Conservation (phyloP, 768 basidiomycete species). For the Porphyrellus cyaneotinctus region DNA sequence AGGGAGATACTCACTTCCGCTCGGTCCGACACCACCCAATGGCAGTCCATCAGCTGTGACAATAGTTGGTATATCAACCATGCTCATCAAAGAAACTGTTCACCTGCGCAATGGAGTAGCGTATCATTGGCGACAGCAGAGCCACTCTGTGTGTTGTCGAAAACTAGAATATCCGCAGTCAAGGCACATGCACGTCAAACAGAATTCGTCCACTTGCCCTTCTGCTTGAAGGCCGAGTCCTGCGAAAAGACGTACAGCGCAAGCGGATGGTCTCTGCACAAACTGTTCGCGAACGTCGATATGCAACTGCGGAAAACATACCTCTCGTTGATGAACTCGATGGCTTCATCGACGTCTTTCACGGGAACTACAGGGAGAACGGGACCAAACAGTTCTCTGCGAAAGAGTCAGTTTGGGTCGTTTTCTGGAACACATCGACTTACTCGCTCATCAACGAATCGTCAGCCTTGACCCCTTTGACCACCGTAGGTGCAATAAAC, state of each 20-base stretch:
- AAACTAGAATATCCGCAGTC: conserved; percentile 40
- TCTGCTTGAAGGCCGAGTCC: conserved; percentile 53
- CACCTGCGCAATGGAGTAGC: conserved; percentile 56
- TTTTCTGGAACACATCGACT: conserved; percentile 22
- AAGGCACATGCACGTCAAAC: not conserved
- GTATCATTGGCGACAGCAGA: conserved; percentile 67
- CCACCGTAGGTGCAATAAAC: conserved; percentile 71
- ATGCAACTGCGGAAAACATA: conserved; percentile 22
- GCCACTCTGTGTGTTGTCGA: conserved; percentile 68
- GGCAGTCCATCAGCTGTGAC: conserved; percentile 56
- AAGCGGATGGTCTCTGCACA: conserved; percentile 62
- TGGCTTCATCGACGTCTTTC: conserved; percentile 64
- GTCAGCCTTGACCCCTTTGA: conserved; percentile 54
- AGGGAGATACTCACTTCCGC: conserved; percentile 54
- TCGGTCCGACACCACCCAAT: conserved; percentile 69
- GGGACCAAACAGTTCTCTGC: conserved; percentile 83
- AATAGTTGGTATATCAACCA: not conserved
- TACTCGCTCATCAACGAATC: conserved; percentile 80
- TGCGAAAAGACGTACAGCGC: conserved; percentile 74
- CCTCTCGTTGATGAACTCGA: conserved; percentile 62
- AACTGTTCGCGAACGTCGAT: not conserved
- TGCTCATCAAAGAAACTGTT: conserved; percentile 10
- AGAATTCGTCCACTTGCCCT: conserved; percentile 39
- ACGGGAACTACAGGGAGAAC: conserved; percentile 72
- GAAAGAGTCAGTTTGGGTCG: not conserved